phyloP scores from a whole-genome alignment of 805 yeast species.

The Brettanomyces sp. region DNA sequence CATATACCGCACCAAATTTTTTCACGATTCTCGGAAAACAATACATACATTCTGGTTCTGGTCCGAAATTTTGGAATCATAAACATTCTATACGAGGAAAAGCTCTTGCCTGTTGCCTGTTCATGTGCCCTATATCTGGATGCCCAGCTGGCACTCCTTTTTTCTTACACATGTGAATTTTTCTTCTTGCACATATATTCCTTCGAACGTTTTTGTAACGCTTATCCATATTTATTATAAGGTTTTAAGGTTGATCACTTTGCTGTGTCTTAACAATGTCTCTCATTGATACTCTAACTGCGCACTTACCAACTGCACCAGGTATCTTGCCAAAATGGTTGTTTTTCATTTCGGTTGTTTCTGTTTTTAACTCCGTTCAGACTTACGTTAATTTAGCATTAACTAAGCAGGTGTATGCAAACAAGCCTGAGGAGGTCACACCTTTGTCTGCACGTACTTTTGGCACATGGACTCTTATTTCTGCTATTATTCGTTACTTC shows the following conservation, averaged over 20 bases:
- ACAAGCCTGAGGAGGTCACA: slow-evolving; percentile 47
- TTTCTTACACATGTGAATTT: not conserved
- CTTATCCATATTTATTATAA: not conserved
- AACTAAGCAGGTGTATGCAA: slow-evolving; percentile 72
- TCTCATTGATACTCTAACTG: slow-evolving; percentile 19
- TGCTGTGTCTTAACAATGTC: slow-evolving; percentile 7
- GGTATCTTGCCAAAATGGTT: slow-evolving; percentile 73
- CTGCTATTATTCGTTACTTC: slow-evolving; percentile 75
- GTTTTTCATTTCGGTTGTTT: slow-evolving; percentile 75
- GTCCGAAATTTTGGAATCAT: too few relatives aligned
- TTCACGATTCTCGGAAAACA: too few relatives aligned
- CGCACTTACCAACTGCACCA: slow-evolving; percentile 32
- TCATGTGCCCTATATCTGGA: not conserved
- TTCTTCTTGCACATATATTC: not conserved
- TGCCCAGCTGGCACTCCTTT: not conserved
- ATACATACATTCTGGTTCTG: too few relatives aligned
- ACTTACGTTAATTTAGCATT: slow-evolving; percentile 64
- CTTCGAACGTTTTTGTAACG: too few relatives aligned
- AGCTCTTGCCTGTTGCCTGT: too few relatives aligned
- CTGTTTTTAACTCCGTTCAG: slow-evolving; percentile 83
- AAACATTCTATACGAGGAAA: too few relatives aligned
- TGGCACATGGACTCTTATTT: slow-evolving; percentile 94
- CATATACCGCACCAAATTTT: too few relatives aligned
- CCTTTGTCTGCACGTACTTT: slow-evolving; percentile 86
- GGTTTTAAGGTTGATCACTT: not conserved